A percentile compares a stretch with the other conserved stretches of the same genome.
Evolutionary conservation across 192 early-diverging fungal genomes (phyloP).

Genomic region (Phlyctochytrium arcticum): DNA sequence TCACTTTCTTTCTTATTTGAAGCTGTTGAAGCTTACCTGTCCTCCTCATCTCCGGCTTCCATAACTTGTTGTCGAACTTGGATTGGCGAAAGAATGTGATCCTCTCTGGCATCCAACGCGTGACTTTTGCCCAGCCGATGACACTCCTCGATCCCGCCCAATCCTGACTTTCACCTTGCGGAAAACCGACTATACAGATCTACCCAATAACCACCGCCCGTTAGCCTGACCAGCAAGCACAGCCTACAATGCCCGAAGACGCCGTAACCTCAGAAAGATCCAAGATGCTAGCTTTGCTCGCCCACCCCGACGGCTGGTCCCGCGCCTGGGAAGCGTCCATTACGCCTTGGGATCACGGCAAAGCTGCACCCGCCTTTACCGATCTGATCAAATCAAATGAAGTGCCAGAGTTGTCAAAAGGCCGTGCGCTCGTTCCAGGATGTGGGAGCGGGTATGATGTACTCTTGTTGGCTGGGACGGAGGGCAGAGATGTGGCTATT

Average conservation of each 20-base stretch:
- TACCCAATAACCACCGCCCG: too few relatives aligned
- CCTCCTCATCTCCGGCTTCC: too few relatives aligned
- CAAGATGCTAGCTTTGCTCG: not conserved
- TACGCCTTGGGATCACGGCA: slow-evolving; percentile 49
- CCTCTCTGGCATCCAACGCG: too few relatives aligned
- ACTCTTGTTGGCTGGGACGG: slow-evolving; percentile 58
- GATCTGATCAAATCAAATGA: slow-evolving; percentile 37
- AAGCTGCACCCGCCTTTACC: slow-evolving; percentile 43
- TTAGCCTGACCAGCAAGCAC: too few relatives aligned
- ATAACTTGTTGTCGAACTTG: too few relatives aligned
- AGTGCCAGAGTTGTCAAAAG: not conserved
- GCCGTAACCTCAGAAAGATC: not conserved
- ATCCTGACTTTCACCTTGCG: too few relatives aligned
- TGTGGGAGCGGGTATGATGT: slow-evolving; percentile 68
- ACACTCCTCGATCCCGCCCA: too few relatives aligned
- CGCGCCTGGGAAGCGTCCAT: slow-evolving; percentile 29
- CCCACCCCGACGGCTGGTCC: not conserved
- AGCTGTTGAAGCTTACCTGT: not conserved
- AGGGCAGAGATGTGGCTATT: slow-evolving; percentile 47
- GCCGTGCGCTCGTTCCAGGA: slow-evolving; percentile 27
- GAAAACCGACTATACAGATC: too few relatives aligned
- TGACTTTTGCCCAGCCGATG: too few relatives aligned
- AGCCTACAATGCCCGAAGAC: too few relatives aligned
- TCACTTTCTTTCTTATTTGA: not conserved
- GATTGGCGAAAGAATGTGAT: too few relatives aligned